Percentiles rank a stretch among this genome's conserved stretches.
phyloP scores from a whole-genome alignment of 257 asterid genomes.

The Ligustrum vulgare region DNA sequence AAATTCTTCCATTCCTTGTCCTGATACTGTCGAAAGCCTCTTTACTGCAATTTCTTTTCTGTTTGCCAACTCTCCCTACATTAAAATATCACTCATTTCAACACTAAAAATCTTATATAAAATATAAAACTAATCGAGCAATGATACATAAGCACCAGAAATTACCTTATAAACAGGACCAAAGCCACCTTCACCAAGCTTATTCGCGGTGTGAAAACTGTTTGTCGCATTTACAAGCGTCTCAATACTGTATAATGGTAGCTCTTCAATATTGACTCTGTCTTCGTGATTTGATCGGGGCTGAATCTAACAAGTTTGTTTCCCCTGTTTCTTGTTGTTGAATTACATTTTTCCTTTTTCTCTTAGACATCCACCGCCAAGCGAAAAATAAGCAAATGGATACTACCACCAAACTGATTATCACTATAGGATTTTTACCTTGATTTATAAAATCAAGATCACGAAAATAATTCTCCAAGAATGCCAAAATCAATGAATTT shows the following conservation, averaged over 20 bases:
- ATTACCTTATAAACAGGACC: slow-evolving; percentile 25
- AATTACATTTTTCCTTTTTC: background rate
- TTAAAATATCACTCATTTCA: background rate
- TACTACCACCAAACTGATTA: background rate
- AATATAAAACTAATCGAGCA: background rate
- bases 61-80: slow-evolving; percentile 38
- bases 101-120: background rate
- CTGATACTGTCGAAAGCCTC: slow-evolving; percentile 35
- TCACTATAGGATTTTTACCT: no score
- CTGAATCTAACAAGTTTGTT: background rate
- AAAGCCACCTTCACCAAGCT: slow-evolving; percentile 26
- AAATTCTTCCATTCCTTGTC: slow-evolving; percentile 47
- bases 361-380: background rate
- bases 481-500: no score
- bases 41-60: slow-evolving; percentile 48
- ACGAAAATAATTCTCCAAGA: no score
- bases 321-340: background rate
- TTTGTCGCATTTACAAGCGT: slow-evolving; percentile 19
- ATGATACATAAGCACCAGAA: background rate
- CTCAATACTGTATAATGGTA: slow-evolving; percentile 17
- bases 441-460: no score
- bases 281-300: background rate
- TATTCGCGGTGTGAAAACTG: slow-evolving; percentile 7
- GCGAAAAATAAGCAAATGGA: background rate
- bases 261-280: background rate